Evolutionary conservation across 257 asterid species (phyloP), one percentile per base, ranked within the genome.

Genomic region (Coffea eugenioides): DNA sequence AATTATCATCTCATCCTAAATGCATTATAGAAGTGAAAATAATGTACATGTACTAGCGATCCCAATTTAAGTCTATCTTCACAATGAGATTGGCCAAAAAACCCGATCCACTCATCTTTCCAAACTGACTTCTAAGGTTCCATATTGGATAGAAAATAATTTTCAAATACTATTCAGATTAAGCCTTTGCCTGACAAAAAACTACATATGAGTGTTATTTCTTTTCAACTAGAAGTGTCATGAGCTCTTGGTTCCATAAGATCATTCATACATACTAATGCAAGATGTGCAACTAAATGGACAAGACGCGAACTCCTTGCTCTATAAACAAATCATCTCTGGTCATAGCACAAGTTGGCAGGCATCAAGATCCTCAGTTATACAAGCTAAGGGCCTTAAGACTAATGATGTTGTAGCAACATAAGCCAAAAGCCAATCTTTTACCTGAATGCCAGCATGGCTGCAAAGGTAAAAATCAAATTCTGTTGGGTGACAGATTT

Each of bases 371-470:
- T 48, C 61, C 48, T 71, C 2, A 0, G 21, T 9, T 8, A 27
- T 23, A 21, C 45, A 43, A 10, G 20, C 39, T 12, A 21, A 21
- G 8, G 57, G 20, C 25, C 74, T 21, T 18, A 10, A 23, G 75
- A 68, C 59, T 71, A 46, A 20, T n/a, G 43, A 71, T 15, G n/a
- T 11, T 6, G 12, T 46, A n/a, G 62, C 10, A 71, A 70, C 9
- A 43, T 21, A 45, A 62, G 71, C 59, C 25, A 71, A 66, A 80
- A 74, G 73, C 16, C 49, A n/a, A 62, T 66, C 5, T n/a, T 49
- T 78, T 86, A 93, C 98, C 98, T 95, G 98, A 87, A 95, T 92
- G 66, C 98, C 99, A 61, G 99, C 98, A 79, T 95, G 99, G 87
- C 99, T 95, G 73, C 99, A 95, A 16, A 95, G 97, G 80, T 95